A percentile compares a stretch with the other conserved stretches of the same genome.
These are phyloP conservation scores for Papiliotrema fonsecae DNA, from an alignment of 1,284 basidiomycete genomes.

Conservation along the genomic window DNA sequence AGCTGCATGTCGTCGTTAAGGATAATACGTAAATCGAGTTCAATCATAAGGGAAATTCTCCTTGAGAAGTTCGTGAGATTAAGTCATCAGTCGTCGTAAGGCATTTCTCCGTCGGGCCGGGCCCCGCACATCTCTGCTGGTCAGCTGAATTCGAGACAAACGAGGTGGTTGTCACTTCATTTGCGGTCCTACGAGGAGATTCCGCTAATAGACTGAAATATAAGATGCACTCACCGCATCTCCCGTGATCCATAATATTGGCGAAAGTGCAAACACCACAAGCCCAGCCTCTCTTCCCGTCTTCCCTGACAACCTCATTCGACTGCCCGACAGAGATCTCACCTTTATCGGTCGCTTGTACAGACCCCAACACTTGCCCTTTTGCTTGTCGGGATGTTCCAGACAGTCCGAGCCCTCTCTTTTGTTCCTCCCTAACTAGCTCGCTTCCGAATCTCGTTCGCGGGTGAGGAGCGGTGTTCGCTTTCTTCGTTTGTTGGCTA, in stretches of 20 bases:
- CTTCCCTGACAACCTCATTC: neutral
- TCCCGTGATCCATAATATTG: conserved; percentile 27
- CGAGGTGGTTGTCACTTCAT: no score
- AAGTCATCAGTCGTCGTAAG: no score
- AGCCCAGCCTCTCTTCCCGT: conserved; percentile 15
- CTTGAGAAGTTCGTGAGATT: no score
- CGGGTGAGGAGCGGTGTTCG: neutral
- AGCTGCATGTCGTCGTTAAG: no score
- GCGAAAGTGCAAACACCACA: conserved; percentile 32
- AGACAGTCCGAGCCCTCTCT: conserved; percentile 21
- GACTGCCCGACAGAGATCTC: neutral
- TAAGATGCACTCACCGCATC: conserved; percentile 34
- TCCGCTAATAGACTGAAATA: no score
- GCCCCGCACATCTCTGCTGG: conserved; percentile 33
- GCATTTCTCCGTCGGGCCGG: conserved; percentile 25
- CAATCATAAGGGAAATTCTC: no score
- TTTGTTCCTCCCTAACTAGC: conserved; percentile 16
- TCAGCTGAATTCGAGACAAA: neutral
- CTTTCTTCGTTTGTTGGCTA: neutral
- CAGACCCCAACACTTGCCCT: neutral
- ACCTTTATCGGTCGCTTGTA: no score
- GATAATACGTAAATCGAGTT: no score
- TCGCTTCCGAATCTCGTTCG: conserved; percentile 7
- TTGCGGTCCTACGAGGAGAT: no score
- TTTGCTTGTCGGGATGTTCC: neutral